Conservation (phyloP, 2,329 filamentous ascomycete genomes). For the Beauveria caledonica region DNA sequence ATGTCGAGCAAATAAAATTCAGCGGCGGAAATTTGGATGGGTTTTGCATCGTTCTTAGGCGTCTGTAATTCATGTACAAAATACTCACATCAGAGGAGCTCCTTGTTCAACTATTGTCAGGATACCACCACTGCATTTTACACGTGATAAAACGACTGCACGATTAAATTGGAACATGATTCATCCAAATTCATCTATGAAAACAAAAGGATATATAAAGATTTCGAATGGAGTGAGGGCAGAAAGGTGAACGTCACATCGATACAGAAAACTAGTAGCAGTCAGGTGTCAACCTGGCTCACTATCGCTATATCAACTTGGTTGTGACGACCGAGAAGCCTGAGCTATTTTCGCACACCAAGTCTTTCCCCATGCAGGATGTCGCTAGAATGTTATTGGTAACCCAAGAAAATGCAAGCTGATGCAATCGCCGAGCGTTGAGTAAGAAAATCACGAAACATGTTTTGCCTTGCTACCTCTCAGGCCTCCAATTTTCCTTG, state of each 20-base stretch:
- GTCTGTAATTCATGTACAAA: slow-evolving; percentile 1
- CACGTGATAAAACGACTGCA: background rate
- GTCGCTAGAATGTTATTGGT: slow-evolving; percentile 9
- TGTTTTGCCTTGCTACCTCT: background rate
- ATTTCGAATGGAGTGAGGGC: slow-evolving; percentile 18
- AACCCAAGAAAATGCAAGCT: slow-evolving; percentile 4
- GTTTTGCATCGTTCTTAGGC: slow-evolving; percentile 1
- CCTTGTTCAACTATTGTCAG: background rate
- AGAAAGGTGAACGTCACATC: background rate
- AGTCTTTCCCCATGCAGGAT: background rate
- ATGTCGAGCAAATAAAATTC: slow-evolving; percentile 23
- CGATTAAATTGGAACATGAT: background rate
- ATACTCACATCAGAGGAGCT: background rate
- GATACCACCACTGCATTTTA: background rate
- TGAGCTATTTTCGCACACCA: background rate
- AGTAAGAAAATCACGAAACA: background rate
- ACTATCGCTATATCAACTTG: background rate
- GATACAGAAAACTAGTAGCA: background rate
- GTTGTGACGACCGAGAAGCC: background rate
- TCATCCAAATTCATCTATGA: slow-evolving; percentile 25
- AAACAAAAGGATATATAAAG: slow-evolving; percentile 25
- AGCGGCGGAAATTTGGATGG: background rate
- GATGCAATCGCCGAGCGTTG: background rate
- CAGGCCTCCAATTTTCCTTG: background rate
- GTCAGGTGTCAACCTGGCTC: background rate